A percentile compares a stretch with the other conserved stretches of the same genome.
phyloP scores from a whole-genome alignment of 179 eudicot species.

The Kewa caespitosa region DNA sequence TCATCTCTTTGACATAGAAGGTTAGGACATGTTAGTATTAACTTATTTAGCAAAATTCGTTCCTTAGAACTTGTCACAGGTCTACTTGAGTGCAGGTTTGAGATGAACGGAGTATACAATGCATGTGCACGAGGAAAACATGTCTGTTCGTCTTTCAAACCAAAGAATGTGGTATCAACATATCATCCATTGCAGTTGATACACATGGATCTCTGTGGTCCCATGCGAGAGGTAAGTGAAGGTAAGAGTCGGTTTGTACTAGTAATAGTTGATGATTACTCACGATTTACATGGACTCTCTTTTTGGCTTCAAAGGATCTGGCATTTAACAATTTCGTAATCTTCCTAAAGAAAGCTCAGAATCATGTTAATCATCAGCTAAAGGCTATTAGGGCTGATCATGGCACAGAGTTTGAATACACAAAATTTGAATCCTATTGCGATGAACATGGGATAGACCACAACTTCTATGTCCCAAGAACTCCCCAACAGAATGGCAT shows the following conservation, averaged over 20 bases:
- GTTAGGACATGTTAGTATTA: no score
- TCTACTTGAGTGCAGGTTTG: no score
- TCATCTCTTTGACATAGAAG: no score
- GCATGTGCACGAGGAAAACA: no score
- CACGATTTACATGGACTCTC: neutral
- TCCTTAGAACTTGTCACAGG: no score
- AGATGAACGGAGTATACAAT: no score
- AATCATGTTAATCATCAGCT: neutral
- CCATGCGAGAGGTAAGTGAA: neutral
- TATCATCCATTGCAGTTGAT: no score
- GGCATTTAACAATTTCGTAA: neutral
- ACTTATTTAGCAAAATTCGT: no score
- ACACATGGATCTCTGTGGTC: neutral
- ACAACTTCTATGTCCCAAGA: neutral
- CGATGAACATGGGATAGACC: neutral
- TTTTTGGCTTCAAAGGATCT: neutral
- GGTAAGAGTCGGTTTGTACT: neutral
- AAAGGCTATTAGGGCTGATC: neutral
- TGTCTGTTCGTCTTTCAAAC: no score
- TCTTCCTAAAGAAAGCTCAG: neutral
- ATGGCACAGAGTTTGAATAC: neutral
- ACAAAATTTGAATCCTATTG: neutral
- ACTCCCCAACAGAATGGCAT: constrained; percentile 9
- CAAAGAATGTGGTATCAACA: no score
- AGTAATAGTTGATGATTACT: constrained; percentile 9